Percentiles rank a stretch among this genome's conserved stretches.
phyloP scores from a whole-genome alignment of 495 filamentous ascomycete species.

The Daldinia childiae region DNA sequence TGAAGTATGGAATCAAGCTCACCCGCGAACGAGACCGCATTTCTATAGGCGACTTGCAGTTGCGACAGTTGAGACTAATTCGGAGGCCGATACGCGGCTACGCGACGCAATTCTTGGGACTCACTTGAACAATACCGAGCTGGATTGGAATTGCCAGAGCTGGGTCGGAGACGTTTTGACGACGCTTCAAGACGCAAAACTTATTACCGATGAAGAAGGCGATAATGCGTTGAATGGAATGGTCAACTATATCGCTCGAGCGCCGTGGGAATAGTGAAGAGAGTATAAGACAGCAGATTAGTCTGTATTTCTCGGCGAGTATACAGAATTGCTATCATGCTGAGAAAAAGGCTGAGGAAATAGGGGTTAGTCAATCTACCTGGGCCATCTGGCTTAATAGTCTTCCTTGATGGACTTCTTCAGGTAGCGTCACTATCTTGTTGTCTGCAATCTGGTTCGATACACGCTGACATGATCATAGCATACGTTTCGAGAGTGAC shows the following conservation, averaged over 20 bases:
- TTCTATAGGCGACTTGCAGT: slow-evolving; percentile 46
- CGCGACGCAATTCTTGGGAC: slow-evolving; percentile 44
- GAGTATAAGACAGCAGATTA: background rate
- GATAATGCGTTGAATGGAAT: slow-evolving; percentile 46
- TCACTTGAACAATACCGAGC: slow-evolving; percentile 44
- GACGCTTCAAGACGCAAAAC: slow-evolving; percentile 44
- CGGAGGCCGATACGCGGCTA: slow-evolving; percentile 39
- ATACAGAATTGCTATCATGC: slow-evolving; percentile 9
- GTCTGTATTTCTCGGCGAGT: slow-evolving; percentile 22
- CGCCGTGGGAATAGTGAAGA: slow-evolving; percentile 44
- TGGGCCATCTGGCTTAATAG: slow-evolving; percentile 4
- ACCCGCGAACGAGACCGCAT: slow-evolving; percentile 43
- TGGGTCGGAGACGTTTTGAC: slow-evolving; percentile 49
- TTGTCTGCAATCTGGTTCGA: background rate
- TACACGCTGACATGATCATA: slow-evolving; percentile 22
- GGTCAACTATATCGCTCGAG: slow-evolving; percentile 47
- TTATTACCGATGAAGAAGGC: slow-evolving; percentile 47
- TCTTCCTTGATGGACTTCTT: slow-evolving; percentile 4
- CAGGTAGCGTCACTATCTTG: slow-evolving; percentile 14
- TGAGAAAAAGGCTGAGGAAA: slow-evolving; percentile 8
- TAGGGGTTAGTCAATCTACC: slow-evolving; percentile 20
- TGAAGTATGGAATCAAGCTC: slow-evolving; percentile 44
- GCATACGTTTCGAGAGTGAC: slow-evolving; percentile 12
- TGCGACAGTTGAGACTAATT: slow-evolving; percentile 41
- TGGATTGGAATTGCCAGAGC: slow-evolving; percentile 45